Evolutionary conservation across 441 rosid genomes (phyloP).

Genomic region (Codiaeum variegatum): DNA sequence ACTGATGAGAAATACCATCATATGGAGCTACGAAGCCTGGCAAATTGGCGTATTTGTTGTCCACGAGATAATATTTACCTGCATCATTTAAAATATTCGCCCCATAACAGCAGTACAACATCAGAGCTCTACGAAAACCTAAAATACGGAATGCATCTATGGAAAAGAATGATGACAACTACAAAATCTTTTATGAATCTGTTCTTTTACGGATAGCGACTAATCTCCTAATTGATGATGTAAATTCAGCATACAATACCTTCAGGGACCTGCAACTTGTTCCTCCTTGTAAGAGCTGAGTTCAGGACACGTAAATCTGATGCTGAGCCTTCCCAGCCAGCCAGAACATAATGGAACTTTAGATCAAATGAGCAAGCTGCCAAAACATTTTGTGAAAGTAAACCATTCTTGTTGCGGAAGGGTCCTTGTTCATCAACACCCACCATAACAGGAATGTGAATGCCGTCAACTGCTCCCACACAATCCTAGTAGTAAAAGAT

Average conservation of each 20-base stretch:
- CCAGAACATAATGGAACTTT: conserved; percentile 76
- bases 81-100: conserved; percentile 25
- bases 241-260: conserved; percentile 35
- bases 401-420: conserved; percentile 63
- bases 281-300: conserved; percentile 68
- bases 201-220: neutral
- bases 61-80: conserved; percentile 85
- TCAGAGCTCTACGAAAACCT: neutral
- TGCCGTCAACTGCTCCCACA: conserved; percentile 79
- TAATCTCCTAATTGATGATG: neutral
- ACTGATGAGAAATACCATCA: conserved; percentile 35
- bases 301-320: conserved; percentile 68
- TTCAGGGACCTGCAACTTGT: conserved; percentile 68
- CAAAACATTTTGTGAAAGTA: conserved; percentile 73
- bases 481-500: conserved; percentile 46
- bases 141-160: neutral
- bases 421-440: conserved; percentile 93
- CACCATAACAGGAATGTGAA: conserved; percentile 81
- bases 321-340: conserved; percentile 98
- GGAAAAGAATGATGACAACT: neutral
- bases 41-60: conserved; percentile 54
- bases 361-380: conserved; percentile 82
- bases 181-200: neutral
- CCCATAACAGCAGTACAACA: conserved; percentile 14
- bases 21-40: conserved; percentile 80